Evolutionary conservation across 257 asterid species (phyloP), one percentile per base, ranked within the genome.

Genomic region (Craterostigma plantagineum): DNA sequence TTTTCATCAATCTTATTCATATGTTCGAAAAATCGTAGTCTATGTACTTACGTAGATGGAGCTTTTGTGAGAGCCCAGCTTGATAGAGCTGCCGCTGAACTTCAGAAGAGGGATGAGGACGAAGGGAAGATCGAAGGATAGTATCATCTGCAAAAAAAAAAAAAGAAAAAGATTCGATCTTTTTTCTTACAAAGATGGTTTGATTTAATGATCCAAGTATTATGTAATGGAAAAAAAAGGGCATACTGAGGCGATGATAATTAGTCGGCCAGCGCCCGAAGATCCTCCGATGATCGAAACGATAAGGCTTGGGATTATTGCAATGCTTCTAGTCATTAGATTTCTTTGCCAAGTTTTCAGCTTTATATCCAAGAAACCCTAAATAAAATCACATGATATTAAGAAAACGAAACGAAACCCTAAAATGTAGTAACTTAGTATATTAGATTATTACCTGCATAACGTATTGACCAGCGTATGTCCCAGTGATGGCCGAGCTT

Each of bases 381-480:
- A 42, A n/a, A 45, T n/a, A n/a, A n/a, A n/a, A n/a, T n/a, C n/a
- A n/a, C n/a, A n/a, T n/a, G n/a, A n/a, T n/a, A 43, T 27, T 10
- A 6, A 12, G 12, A 18, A 5, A 43, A 43, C 13, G n/a, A n/a
- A n/a, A n/a, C n/a, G n/a, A n/a, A n/a, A n/a, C n/a, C n/a, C n/a
- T n/a, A n/a, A n/a, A n/a, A n/a, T n/a, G n/a, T n/a, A n/a, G n/a
- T n/a, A n/a, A n/a, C n/a, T n/a, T n/a, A n/a, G n/a, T n/a, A n/a
- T n/a, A n/a, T n/a, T n/a, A n/a, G n/a, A n/a, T n/a, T n/a, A n/a
- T 17, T 57, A 86, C 97, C 94, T 82, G 92, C 98, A 87, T 87
- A 51, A 87, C 69, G 52, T 18, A 87, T 40, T 87, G 95, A 6
- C 98, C 98, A 2, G 95, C 93, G 57, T 82, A 87, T 10, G 98